These are phyloP conservation scores for Aureobasidium zeae DNA, from an alignment of 2,329 filamentous ascomycete genomes.

Conservation along the genomic window DNA sequence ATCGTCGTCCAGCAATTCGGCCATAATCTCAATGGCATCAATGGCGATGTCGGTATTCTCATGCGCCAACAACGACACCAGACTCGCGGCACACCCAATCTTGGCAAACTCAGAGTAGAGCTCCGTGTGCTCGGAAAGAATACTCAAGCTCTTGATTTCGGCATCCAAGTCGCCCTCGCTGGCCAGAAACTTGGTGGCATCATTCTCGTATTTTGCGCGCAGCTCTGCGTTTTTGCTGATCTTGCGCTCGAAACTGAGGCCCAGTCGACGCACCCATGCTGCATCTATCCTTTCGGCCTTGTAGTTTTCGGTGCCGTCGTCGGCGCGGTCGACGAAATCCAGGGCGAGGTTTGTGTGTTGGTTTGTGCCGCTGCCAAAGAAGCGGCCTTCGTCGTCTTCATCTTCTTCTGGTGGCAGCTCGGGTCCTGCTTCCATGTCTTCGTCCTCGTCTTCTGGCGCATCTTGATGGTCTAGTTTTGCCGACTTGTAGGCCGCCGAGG, in stretches of 20 bases:
- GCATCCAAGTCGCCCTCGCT: conserved; percentile 84
- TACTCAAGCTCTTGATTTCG: conserved; percentile 76
- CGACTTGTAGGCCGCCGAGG: conserved; percentile 52
- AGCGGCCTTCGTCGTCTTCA: conserved; percentile 80
- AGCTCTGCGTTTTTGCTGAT: conserved; percentile 87
- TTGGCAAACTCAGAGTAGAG: conserved; percentile 73
- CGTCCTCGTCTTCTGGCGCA: conserved; percentile 27
- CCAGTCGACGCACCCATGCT: conserved; percentile 72
- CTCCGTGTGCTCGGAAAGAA: conserved; percentile 76
- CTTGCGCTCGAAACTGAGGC: conserved; percentile 77
- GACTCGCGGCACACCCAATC: conserved; percentile 55
- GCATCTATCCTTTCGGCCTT: conserved; percentile 69
- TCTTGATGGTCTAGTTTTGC: conserved; percentile 47
- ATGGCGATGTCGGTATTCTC: conserved; percentile 98
- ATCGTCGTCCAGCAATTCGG: conserved; percentile 88
- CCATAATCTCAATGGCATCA: conserved; percentile 77
- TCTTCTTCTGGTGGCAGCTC: conserved; percentile 34
- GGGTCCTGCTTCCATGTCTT: conserved; percentile 30
- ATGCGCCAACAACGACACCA: conserved; percentile 78
- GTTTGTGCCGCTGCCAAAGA: conserved; percentile 88
- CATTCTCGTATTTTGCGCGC: conserved; percentile 70
- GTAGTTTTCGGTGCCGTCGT: conserved; percentile 40
- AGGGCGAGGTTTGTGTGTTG: conserved; percentile 72
- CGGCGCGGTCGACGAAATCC: conserved; percentile 72
- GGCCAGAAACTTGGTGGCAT: conserved; percentile 72